Conservation (phyloP, 2,329 filamentous ascomycete genomes). For the Epichloe gansuensis region DNA sequence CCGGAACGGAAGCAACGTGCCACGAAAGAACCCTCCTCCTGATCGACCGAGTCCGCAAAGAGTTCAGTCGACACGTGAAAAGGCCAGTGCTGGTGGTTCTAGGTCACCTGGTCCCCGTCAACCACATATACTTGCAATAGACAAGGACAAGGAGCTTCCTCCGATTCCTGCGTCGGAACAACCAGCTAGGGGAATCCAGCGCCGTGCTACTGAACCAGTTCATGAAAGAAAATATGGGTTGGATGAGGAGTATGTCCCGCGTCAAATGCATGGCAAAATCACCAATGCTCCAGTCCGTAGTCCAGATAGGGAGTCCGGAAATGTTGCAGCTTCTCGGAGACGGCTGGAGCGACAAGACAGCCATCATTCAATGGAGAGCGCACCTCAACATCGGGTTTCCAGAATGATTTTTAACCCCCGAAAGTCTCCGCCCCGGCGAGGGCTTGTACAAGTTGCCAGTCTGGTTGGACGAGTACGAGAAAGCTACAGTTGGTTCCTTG, state of each 20-base stretch:
- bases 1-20: constrained; percentile 44
- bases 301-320: constrained; percentile 2
- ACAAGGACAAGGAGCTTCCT: constrained; percentile 22
- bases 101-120: background rate
- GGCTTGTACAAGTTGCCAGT: constrained; percentile 46
- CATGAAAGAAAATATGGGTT: constrained; percentile 15
- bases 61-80: constrained; percentile 23
- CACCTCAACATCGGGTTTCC: constrained; percentile 26
- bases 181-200: constrained; percentile 11
- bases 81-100: constrained; percentile 17
- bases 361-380: constrained; percentile 17
- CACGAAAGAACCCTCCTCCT: constrained; percentile 44
- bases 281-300: background rate
- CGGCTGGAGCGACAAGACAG: constrained; percentile 19
- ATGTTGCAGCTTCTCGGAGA: constrained; percentile 10
- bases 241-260: constrained; percentile 17
- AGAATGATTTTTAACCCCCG: constrained; percentile 30
- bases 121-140: constrained; percentile 6
- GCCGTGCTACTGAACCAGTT: constrained; percentile 19
- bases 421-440: constrained; percentile 34
- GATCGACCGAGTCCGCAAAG: constrained; percentile 33
- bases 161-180: constrained; percentile 12
- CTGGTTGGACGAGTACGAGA: constrained; percentile 63
- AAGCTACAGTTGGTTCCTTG: constrained; percentile 50
- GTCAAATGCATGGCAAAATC: constrained; percentile 11